Evolutionary conservation across 306 rosid species (phyloP), one percentile per base, ranked within the genome.

Genomic region (Fragaria nilgerrensis): DNA sequence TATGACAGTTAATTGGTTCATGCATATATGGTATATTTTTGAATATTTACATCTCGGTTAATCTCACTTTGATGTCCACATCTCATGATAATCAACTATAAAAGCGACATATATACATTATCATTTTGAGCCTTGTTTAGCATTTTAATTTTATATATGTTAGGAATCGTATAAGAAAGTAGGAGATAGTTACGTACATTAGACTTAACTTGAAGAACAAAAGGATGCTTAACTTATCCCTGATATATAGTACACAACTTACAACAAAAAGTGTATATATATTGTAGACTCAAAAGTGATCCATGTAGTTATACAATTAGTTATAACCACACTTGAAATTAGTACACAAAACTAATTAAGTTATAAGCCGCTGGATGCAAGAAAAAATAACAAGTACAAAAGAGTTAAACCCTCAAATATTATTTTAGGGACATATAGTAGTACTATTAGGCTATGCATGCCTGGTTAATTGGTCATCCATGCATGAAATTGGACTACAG

Each of bases 401-500:
- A 5, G 47, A 72, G 25, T 73, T 77, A 79, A 56, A 22, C 61
- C 70, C 82, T 67, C 72, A 75, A 32, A 32, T 63, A 50, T 75
- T 34, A 48, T 62, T 64, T 56, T 9, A 36, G 32, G 27, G 68
- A n/a, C 50, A 22, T 10, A 27, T 9, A 39, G 37, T 4, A 56
- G 41, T 13, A 9, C 22, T 23, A 58, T 39, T 16, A 74, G 34
- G 77, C 77, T 23, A 5, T 41, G 43, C 56, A 41, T 41, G 44
- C 44, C 44, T 41, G 44, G 10, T 41, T 7, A 41, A 41, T 25
- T 37, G 53, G n/a, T 72, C 56, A 5, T 47, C 67, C 67, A 6
- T 62, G 67, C 20, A 27, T 14, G 34, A 12, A 19, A 34, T 20
- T 53, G 34, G 53, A 44, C 69, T 68, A 94, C 37, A 95, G 96